Base-by-base conservation (phyloP, 192 early-diverging fungal genomes). In the Geranomyces michiganensis region DNA sequence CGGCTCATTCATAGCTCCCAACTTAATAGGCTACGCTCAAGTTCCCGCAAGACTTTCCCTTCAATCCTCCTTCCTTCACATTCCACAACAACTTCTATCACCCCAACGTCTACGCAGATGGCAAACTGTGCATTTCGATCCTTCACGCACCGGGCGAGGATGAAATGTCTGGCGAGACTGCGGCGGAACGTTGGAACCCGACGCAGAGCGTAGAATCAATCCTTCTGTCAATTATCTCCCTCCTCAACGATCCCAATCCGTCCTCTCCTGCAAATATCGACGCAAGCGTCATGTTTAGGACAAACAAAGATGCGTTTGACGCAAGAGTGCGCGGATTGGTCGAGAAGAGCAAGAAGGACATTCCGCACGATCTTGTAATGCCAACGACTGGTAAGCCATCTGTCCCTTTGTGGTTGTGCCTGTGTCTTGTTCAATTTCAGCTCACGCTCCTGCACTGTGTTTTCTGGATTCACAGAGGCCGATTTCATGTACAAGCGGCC, bases 181-280 rank as follows among this genome's bases (percentile, higher is more conserved):
- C 90, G 10, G 84, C 84, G 47, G 90, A 93, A 80, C 87, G 91
- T 61, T 93, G 92, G 92, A 93, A 92, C 75, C 92, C 92, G 10
- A 91, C 90, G 29, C 92, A 92, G 60, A 66, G 68, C 19, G 82
- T 86, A 29, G 85, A 86, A 62, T 78, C 75, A 32, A 82, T 86
- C 24, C 71, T 86, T 24, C 62, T 86, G 24, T 87, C 86, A 10
- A 66, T 87, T 21, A 73, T 87, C 6, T 77, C 77, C 6, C 66
- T 87, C 33, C 68, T 87, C 30, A 83, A 74, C 67, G 86, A 87
- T 69, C 86, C 86, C 31, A 87, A 87, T 67, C 49, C 68, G 36
- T 76, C 75, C 56, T 81, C 79, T 60, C 85, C 85, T 41, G 86
- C 86, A 19, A 87, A 87, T 81, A 79, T 87, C 4, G 84, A 87